phyloP scores from a whole-genome alignment of 2,329 filamentous ascomycete genomes.

The Fusarium vanettenii region DNA sequence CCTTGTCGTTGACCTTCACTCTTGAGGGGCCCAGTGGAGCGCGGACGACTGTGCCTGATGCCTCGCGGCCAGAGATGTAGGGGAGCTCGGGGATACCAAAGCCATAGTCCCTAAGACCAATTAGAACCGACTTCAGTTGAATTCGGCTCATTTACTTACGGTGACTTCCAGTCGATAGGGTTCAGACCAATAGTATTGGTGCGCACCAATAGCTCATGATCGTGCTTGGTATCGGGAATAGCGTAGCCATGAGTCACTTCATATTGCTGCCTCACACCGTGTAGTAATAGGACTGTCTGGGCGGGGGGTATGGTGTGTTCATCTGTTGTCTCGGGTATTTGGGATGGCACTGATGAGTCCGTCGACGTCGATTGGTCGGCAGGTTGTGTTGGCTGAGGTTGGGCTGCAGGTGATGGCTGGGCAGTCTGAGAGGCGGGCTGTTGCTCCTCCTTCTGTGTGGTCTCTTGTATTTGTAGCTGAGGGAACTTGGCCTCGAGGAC shows the following conservation, averaged over 20 bases:
- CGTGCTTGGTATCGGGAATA: conserved; percentile 53
- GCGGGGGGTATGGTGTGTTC: conserved; percentile 29
- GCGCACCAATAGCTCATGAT: conserved; percentile 70
- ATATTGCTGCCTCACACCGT: conserved; percentile 63
- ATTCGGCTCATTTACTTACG: conserved; percentile 59
- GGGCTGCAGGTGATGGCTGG: not conserved
- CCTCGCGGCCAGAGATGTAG: conserved; percentile 76
- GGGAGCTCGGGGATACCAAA: conserved; percentile 76
- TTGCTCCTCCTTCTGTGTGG: conserved; percentile 1
- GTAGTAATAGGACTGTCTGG: conserved; percentile 63
- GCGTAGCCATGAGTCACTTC: conserved; percentile 55
- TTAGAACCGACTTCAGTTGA: not conserved
- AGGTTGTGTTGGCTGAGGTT: conserved; percentile 14
- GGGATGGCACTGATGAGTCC: not conserved
- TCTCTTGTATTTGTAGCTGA: not conserved
- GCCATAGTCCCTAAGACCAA: conserved; percentile 69
- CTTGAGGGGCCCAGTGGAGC: conserved; percentile 53
- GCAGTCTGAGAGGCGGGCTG: not conserved
- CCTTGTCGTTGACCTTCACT: conserved; percentile 66
- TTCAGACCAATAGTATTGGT: conserved; percentile 76
- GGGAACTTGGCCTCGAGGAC: conserved; percentile 8
- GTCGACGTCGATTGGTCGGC: not conserved
- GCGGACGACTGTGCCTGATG: conserved; percentile 72
- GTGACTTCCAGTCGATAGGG: conserved; percentile 81
- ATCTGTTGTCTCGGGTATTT: conserved; percentile 9